These are phyloP conservation scores for Ophiosphaerella korrae DNA, from an alignment of 2,329 filamentous ascomycete genomes.

Conservation along the genomic window DNA sequence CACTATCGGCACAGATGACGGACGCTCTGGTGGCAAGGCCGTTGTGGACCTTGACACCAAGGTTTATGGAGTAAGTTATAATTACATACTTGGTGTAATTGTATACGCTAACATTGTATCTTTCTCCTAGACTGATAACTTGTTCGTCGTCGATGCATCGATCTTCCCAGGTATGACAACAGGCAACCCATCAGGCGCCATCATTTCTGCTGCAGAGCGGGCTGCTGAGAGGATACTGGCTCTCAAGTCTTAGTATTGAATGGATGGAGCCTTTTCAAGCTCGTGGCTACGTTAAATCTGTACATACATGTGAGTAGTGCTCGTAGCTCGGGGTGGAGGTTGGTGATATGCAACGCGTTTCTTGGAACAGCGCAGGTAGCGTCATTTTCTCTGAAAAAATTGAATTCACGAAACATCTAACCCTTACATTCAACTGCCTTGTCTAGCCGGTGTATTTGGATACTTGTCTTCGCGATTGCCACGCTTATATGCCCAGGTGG, in stretches of 20 bases:
- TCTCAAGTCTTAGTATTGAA: slow-evolving; percentile 9
- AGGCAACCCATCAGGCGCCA: slow-evolving; percentile 35
- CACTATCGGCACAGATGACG: slow-evolving; percentile 53
- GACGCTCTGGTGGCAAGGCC: slow-evolving; percentile 43
- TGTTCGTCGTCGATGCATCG: slow-evolving; percentile 52
- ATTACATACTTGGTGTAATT: neutral
- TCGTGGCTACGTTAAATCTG: too few relatives aligned
- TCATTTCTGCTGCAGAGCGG: slow-evolving; percentile 32
- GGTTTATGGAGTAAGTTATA: slow-evolving; percentile 43
- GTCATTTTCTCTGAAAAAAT: too few relatives aligned
- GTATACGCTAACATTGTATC: neutral
- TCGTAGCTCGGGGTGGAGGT: too few relatives aligned
- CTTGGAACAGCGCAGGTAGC: too few relatives aligned
- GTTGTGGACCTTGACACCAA: slow-evolving; percentile 56
- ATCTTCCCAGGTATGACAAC: slow-evolving; percentile 49
- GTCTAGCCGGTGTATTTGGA: neutral
- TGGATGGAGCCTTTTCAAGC: too few relatives aligned
- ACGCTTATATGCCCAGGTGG: slow-evolving; percentile 2
- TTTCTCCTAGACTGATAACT: slow-evolving; percentile 30
- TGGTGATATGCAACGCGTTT: too few relatives aligned
- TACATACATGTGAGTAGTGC: too few relatives aligned
- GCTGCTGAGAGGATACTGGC: slow-evolving; percentile 36
- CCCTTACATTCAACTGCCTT: neutral
- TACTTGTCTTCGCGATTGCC: slow-evolving; percentile 8
- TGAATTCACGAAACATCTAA: too few relatives aligned